These are phyloP conservation scores for Vicia villosa DNA, from an alignment of 306 rosid species.

Conservation along the genomic window DNA sequence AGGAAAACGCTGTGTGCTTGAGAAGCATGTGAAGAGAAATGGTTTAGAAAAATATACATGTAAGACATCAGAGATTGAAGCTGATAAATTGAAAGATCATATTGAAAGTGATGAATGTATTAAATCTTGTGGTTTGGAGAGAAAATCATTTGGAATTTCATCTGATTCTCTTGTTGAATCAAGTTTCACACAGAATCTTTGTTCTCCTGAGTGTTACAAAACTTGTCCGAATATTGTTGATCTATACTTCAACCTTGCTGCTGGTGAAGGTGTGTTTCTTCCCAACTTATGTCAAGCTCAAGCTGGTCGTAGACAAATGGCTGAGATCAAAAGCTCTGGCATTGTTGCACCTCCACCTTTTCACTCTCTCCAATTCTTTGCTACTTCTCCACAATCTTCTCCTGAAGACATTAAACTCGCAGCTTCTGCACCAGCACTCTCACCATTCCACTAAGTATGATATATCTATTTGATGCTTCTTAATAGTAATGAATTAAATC, in stretches of 20 bases:
- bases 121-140: slow-evolving; percentile 72
- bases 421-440: slow-evolving; percentile 36
- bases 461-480: not conserved
- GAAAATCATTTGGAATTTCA: slow-evolving; percentile 71
- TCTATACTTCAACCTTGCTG: slow-evolving; percentile 83
- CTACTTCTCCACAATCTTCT: slow-evolving; percentile 33
- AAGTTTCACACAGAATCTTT: slow-evolving; percentile 58
- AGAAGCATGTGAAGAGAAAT: slow-evolving; percentile 62
- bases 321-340: slow-evolving; percentile 74
- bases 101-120: slow-evolving; percentile 67
- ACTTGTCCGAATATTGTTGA: slow-evolving; percentile 75
- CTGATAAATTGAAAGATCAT: slow-evolving; percentile 59
- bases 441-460: slow-evolving; percentile 29
- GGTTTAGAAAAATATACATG: slow-evolving; percentile 76
- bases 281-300: slow-evolving; percentile 69
- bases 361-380: slow-evolving; percentile 13
- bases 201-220: slow-evolving; percentile 71
- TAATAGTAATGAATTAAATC: not conserved
- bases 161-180: slow-evolving; percentile 76
- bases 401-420: slow-evolving; percentile 3
- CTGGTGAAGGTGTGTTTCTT: slow-evolving; percentile 95
- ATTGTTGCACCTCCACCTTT: slow-evolving; percentile 67
- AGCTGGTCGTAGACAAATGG: slow-evolving; percentile 57
- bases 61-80: slow-evolving; percentile 70
- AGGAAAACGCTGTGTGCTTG: slow-evolving; percentile 83